A percentile compares a stretch with the other conserved stretches of the same genome.
Conservation (phyloP, 2,329 filamentous ascomycete species). For the Beauveria pseudobassiana region DNA sequence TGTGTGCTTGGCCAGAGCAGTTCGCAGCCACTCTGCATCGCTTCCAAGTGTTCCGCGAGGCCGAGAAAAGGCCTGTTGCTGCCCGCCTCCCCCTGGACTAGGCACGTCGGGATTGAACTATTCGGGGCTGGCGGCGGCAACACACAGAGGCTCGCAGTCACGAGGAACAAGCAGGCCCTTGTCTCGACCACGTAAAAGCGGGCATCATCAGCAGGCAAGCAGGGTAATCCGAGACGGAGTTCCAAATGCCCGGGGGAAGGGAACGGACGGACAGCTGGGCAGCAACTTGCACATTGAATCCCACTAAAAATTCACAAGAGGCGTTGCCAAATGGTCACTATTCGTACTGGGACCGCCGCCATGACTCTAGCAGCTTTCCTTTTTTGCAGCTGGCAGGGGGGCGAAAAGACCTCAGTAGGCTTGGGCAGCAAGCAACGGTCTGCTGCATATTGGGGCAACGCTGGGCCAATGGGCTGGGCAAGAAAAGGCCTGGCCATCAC, state of each 20-base stretch:
- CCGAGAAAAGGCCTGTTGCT: too few relatives aligned
- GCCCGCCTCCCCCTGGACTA: not conserved
- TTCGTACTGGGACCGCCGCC: not conserved
- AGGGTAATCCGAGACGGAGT: slow-evolving; percentile 7
- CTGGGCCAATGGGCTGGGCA: not conserved
- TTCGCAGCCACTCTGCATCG: not conserved
- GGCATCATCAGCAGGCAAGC: slow-evolving; percentile 6
- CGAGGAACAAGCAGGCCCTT: not conserved
- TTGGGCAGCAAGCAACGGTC: not conserved
- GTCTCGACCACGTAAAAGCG: slow-evolving; percentile 1
- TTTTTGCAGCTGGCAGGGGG: not conserved
- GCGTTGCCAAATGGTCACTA: not conserved
- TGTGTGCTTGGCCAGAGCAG: not conserved
- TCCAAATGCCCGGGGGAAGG: not conserved
- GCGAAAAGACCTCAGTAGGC: not conserved
- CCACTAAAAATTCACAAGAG: not conserved
- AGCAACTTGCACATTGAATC: not conserved
- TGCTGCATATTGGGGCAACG: not conserved
- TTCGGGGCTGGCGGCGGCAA: not conserved
- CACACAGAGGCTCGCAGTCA: slow-evolving; percentile 2
- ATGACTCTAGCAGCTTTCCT: not conserved
- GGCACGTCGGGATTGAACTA: not conserved
- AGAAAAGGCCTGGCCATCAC: not conserved
- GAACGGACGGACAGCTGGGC: not conserved
- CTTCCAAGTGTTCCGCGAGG: not conserved